Evolutionary conservation across 1,284 basidiomycete species (phyloP), one percentile per base, ranked within the genome.

Genomic region (Neolentinus lepideus): DNA sequence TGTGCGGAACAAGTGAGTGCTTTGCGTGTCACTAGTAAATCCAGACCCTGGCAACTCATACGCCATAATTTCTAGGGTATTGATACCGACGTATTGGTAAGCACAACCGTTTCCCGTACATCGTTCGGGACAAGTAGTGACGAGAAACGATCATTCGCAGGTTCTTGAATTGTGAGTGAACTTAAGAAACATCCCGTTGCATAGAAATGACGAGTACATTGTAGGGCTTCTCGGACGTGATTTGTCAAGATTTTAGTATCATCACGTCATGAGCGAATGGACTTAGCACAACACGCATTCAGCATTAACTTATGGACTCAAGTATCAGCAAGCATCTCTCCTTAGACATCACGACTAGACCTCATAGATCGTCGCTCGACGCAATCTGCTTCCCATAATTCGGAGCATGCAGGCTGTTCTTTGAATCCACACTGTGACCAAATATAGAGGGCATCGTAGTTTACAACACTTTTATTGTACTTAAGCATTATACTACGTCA

Each of bases 31-130:
- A n/a, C 14, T n/a, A 51, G 24, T 19, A 25, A 35, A 36, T 53
- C 27, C 26, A n/a, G 14, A 36, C 14, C 4, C n/a, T 57, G 36
- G 16, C 16, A 19, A 22, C 26, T 43, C 26, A 33, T 47, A 43
- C 54, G 52, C n/a, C 38, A 35, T 35, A 16, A 35, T 35, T 54
- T 54, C 6, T 62, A 86, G 84, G 68, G 83, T 90, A 56, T 72
- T 90, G 29, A 82, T 91, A 1, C 85, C 87, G 21, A 76, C 79
- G 22, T 89, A 89, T 62, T 88, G 85, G 82, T 84, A n/a, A 16
- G 47, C 25, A 50, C 27, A n/a, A n/a, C 8, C 8, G 22, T 50
- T 25, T 50, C n/a, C 24, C 14, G n/a, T 9, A 9, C 8, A 9
- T 47, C 45, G 11, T 19, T n/a, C 29, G 29, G 6, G 29, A 43